A percentile compares a stretch with the other conserved stretches of the same genome.
phyloP scores from a whole-genome alignment of 257 asterid genomes.

The Coffea canephora region DNA sequence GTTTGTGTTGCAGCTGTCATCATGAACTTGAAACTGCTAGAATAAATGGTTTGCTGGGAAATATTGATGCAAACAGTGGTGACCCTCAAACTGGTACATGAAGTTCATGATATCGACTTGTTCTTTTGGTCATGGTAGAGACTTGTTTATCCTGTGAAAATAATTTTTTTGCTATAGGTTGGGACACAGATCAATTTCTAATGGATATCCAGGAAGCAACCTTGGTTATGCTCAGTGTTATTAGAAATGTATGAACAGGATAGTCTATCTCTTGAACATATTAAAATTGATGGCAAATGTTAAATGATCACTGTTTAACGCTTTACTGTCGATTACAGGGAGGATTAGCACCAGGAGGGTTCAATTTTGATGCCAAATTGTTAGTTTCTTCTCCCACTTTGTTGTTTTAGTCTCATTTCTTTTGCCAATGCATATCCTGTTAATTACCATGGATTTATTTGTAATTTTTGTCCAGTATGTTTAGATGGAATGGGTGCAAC shows the following conservation, averaged over 20 bases:
- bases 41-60: slow-evolving; percentile 89
- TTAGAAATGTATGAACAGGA: slow-evolving; percentile 57
- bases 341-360: slow-evolving; percentile 97
- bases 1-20: slow-evolving; percentile 57
- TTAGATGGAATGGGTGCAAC: neutral
- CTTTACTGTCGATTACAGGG: slow-evolving; percentile 45
- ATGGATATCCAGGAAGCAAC: slow-evolving; percentile 98
- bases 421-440: neutral
- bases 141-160: neutral
- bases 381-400: slow-evolving; percentile 30
- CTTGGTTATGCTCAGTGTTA: slow-evolving; percentile 72
- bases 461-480: neutral
- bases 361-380: slow-evolving; percentile 97
- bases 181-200: slow-evolving; percentile 98
- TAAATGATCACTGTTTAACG: slow-evolving; percentile 4
- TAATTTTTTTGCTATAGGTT: slow-evolving; percentile 48
- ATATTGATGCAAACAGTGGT: slow-evolving; percentile 90
- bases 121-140: neutral
- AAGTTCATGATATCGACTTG: neutral
- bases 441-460: neutral
- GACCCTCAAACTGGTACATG: slow-evolving; percentile 90
- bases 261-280: neutral
- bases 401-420: neutral
- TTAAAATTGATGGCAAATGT: neutral
- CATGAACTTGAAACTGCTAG: slow-evolving; percentile 97